phyloP scores from a whole-genome alignment of 2,329 filamentous ascomycete species.

The Penicillium nordicum region DNA sequence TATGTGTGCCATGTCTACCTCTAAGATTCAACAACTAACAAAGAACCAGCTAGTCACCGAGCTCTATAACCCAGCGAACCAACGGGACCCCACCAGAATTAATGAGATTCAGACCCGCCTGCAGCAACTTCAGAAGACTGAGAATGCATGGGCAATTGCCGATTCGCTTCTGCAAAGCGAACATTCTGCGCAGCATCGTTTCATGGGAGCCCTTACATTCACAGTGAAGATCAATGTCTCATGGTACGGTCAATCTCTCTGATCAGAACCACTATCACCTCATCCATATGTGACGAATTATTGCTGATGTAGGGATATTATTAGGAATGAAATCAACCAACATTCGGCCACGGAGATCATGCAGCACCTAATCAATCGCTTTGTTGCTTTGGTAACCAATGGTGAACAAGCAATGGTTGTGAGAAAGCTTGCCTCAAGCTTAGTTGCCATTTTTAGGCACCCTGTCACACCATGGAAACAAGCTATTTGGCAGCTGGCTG shows the following conservation, averaged over 20 bases:
- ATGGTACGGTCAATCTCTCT: constrained; percentile 51
- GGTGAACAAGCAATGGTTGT: constrained; percentile 42
- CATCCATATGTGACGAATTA: neutral
- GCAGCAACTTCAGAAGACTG: constrained; percentile 72
- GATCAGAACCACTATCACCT: neutral
- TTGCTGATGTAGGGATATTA: neutral
- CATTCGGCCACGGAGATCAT: constrained; percentile 36
- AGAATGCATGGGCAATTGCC: constrained; percentile 81
- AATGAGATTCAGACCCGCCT: constrained; percentile 67
- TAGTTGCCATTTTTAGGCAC: constrained; percentile 45
- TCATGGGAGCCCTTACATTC: constrained; percentile 89
- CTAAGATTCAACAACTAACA: constrained; percentile 6
- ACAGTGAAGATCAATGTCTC: constrained; percentile 94
- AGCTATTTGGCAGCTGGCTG: constrained; percentile 36
- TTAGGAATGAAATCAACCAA: constrained; percentile 38
- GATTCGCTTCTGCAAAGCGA: constrained; percentile 67
- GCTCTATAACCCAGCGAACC: constrained; percentile 44
- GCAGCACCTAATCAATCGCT: constrained; percentile 42
- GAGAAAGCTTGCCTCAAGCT: constrained; percentile 46
- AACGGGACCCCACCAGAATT: constrained; percentile 43
- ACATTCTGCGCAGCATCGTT: constrained; percentile 69
- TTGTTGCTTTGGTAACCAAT: constrained; percentile 39
- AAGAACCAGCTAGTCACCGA: constrained; percentile 37
- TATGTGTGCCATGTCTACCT: neutral
- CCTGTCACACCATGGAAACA: constrained; percentile 38